phyloP scores from a whole-genome alignment of 129 eudicot genomes.

The Pittosporum tobira region DNA sequence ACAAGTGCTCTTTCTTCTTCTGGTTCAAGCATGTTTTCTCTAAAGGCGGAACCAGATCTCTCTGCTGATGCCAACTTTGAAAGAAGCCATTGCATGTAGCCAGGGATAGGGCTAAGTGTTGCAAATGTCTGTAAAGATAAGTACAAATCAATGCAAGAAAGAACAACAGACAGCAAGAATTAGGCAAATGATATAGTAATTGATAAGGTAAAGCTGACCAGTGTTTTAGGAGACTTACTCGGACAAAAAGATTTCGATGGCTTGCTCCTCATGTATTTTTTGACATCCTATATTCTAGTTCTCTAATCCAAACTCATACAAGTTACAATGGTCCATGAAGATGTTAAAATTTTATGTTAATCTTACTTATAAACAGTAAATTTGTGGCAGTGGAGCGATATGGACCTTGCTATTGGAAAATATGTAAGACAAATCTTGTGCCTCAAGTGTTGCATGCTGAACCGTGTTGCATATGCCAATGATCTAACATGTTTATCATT shows the following conservation, averaged over 20 bases:
- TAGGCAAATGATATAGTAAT: slow-evolving; percentile 2
- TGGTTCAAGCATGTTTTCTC: slow-evolving; percentile 56
- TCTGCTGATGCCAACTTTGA: slow-evolving; percentile 82
- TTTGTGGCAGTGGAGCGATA: slow-evolving; percentile 1
- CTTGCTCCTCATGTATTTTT: neutral
- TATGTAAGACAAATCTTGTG: neutral
- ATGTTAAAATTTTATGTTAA: neutral
- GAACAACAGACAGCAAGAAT: neutral
- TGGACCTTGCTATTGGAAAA: neutral
- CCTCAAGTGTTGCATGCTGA: neutral
- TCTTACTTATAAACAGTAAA: neutral
- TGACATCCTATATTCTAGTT: neutral
- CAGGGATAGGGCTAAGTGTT: slow-evolving; percentile 96
- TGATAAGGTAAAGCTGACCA: neutral
- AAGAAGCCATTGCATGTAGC: slow-evolving; percentile 82
- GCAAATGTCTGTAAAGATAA: slow-evolving; percentile 62
- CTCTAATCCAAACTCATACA: neutral
- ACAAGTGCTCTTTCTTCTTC: slow-evolving; percentile 64
- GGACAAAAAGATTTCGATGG: neutral
- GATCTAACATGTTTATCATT: neutral
- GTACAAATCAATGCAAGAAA: neutral
- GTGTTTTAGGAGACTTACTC: neutral
- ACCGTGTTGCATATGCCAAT: neutral
- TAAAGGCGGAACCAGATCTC: slow-evolving; percentile 54
- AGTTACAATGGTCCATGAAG: neutral